These are phyloP conservation scores for Sugiyamaella novakii DNA, from an alignment of 1,139 yeast species.

Conservation along the genomic window DNA sequence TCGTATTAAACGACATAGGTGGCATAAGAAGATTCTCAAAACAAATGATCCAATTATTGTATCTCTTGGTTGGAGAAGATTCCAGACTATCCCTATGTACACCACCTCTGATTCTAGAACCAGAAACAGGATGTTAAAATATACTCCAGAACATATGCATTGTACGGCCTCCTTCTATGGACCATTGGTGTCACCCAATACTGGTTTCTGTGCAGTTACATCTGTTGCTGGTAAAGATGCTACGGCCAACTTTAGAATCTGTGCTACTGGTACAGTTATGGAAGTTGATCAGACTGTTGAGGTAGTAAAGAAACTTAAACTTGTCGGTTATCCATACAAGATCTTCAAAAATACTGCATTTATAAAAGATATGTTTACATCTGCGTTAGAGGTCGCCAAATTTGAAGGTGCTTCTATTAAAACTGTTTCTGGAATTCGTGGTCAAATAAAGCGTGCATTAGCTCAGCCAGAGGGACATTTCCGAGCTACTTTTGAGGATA, in stretches of 20 bases:
- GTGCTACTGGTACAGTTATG: slow-evolving; percentile 97
- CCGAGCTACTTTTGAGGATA: slow-evolving; percentile 98
- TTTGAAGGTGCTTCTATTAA: slow-evolving; percentile 97
- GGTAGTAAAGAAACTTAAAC: slow-evolving; percentile 91
- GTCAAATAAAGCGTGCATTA: slow-evolving; percentile 94
- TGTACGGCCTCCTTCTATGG: slow-evolving; percentile 97
- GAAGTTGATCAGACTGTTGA: slow-evolving; percentile 87
- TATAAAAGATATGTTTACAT: slow-evolving; percentile 92
- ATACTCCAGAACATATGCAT: slow-evolving; percentile 97
- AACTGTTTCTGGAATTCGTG: slow-evolving; percentile 96
- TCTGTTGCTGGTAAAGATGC: slow-evolving; percentile 81
- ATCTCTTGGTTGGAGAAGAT: slow-evolving; percentile 97
- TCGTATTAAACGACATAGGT: slow-evolving; percentile 94
- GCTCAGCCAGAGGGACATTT: slow-evolving; percentile 95
- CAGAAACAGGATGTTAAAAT: slow-evolving; percentile 95
- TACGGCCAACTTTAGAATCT: slow-evolving; percentile 88
- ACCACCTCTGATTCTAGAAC: slow-evolving; percentile 97
- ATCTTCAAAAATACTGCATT: slow-evolving; percentile 95
- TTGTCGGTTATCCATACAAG: slow-evolving; percentile 93
- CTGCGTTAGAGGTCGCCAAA: slow-evolving; percentile 92
- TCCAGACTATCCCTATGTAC: slow-evolving; percentile 93
- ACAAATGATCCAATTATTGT: slow-evolving; percentile 93
- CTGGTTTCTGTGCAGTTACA: slow-evolving; percentile 95
- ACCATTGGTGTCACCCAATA: slow-evolving; percentile 94
- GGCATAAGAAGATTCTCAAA: slow-evolving; percentile 96